Percentiles rank a stretch among this genome's conserved stretches.
Conservation (phyloP, 305 asterid genomes). For the Solanum hybrid region DNA sequence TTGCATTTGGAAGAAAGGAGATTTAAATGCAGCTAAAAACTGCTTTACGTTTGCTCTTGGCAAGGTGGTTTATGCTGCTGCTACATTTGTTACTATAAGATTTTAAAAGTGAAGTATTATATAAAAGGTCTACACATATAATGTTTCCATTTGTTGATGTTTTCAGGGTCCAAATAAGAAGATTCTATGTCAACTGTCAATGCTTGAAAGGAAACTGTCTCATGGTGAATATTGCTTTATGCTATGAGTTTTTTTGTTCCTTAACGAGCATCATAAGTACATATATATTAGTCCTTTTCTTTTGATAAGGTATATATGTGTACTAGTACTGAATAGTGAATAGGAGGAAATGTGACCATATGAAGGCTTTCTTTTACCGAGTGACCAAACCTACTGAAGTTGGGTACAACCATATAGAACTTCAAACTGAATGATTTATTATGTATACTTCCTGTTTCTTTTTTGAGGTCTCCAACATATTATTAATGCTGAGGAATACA, state of each 20-base stretch:
- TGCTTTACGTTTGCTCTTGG: slow-evolving; percentile 72
- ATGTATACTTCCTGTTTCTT: neutral
- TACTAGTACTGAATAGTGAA: neutral
- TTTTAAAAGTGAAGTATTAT: neutral
- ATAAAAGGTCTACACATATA: neutral
- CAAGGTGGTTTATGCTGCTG: slow-evolving; percentile 43
- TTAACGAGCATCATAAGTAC: neutral
- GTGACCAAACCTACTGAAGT: neutral
- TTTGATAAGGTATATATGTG: neutral
- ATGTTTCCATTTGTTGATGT: slow-evolving; percentile 3
- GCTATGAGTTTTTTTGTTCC: neutral
- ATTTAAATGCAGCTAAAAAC: slow-evolving; percentile 67
- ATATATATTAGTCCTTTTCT: neutral
- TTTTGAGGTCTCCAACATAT: neutral
- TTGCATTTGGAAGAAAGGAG: slow-evolving; percentile 97
- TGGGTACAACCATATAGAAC: neutral
- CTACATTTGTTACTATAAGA: slow-evolving; percentile 3
- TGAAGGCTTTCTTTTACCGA: neutral
- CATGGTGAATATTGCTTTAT: slow-evolving; percentile 47
- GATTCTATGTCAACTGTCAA: slow-evolving; percentile 83
- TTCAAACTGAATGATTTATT: neutral
- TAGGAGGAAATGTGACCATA: neutral
- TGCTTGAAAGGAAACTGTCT: slow-evolving; percentile 89
- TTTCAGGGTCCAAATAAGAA: slow-evolving; percentile 68
- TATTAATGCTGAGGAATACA: neutral